Evolutionary conservation across 257 asterid species (phyloP).

Genomic region (Solanum ossicruentum): DNA sequence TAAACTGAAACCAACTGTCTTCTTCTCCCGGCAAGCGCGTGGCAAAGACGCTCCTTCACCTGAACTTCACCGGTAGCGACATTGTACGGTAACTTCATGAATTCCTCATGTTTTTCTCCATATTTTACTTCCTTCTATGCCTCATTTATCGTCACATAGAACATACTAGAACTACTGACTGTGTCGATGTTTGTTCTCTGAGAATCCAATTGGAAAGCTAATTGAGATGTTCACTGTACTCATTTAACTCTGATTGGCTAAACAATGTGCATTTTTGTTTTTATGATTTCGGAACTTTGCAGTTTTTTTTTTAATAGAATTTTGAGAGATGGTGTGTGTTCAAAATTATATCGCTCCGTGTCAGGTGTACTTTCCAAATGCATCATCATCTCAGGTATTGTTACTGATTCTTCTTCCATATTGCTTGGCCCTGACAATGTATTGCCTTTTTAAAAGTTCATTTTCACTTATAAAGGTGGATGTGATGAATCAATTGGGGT

Average conservation of each 20-base stretch:
- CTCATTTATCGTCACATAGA: not conserved
- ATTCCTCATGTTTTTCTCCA: not conserved
- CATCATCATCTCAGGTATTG: conserved; percentile 14
- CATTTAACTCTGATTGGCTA: not conserved
- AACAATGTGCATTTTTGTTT: not conserved
- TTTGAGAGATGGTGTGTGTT: conserved; percentile 13
- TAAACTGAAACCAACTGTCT: not conserved
- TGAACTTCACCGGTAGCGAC: not conserved
- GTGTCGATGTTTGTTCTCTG: not conserved
- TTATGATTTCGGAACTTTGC: not conserved
- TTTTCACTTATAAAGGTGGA: not conserved
- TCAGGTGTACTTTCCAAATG: conserved; percentile 3
- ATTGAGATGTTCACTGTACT: not conserved
- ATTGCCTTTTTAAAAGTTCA: not conserved
- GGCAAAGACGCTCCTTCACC: not conserved
- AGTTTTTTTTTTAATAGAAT: not conserved
- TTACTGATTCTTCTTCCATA: not conserved
- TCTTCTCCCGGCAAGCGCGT: not conserved
- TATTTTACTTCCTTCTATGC: not conserved
- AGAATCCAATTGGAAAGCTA: not conserved
- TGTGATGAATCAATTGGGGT: conserved; percentile 15
- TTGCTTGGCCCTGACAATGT: not conserved
- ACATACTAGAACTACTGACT: not conserved
- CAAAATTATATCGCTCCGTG: conserved; percentile 6
- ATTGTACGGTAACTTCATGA: not conserved